These are phyloP conservation scores for Glonium stellatum DNA, from an alignment of 495 filamentous ascomycete genomes.

Conservation along the genomic window DNA sequence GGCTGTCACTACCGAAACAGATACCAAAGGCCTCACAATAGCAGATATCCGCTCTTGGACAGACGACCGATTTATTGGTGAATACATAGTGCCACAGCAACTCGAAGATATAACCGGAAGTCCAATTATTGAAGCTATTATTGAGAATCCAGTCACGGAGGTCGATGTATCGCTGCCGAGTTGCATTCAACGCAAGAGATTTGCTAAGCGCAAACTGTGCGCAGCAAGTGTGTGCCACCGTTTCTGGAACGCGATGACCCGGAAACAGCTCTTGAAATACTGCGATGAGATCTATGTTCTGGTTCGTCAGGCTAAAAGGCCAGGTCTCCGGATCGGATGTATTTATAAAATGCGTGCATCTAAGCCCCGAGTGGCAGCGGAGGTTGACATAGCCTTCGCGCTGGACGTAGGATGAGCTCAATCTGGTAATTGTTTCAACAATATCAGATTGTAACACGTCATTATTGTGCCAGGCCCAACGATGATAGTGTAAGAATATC, in stretches of 20 bases:
- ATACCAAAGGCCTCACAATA: slow-evolving; percentile 1
- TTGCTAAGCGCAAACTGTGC: slow-evolving; percentile 48
- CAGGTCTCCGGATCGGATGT: slow-evolving; percentile 17
- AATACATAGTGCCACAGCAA: slow-evolving; percentile 62
- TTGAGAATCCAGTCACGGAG: slow-evolving; percentile 58
- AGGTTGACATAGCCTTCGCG: slow-evolving; percentile 60
- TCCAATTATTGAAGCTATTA: slow-evolving; percentile 49
- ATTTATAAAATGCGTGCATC: slow-evolving; percentile 55
- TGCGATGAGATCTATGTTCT: slow-evolving; percentile 7
- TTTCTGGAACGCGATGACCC: slow-evolving; percentile 3
- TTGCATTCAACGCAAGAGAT: slow-evolving; percentile 39
- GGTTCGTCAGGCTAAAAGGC: slow-evolving; percentile 9
- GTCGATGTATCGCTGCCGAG: slow-evolving; percentile 48
- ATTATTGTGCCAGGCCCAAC: slow-evolving; percentile 33
- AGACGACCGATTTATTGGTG: slow-evolving; percentile 42
- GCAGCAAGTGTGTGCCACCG: slow-evolving; percentile 36
- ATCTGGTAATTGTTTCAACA: slow-evolving; percentile 44
- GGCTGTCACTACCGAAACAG: neutral
- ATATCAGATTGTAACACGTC: slow-evolving; percentile 45
- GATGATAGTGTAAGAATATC: slow-evolving; percentile 23
- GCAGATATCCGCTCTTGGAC: slow-evolving; percentile 35
- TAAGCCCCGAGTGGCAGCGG: slow-evolving; percentile 53
- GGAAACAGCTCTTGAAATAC: slow-evolving; percentile 17
- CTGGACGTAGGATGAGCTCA: slow-evolving; percentile 47
- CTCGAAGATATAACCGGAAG: slow-evolving; percentile 59